Conservation (phyloP, 1,284 basidiomycete species). For the Prillingera fragicola region DNA sequence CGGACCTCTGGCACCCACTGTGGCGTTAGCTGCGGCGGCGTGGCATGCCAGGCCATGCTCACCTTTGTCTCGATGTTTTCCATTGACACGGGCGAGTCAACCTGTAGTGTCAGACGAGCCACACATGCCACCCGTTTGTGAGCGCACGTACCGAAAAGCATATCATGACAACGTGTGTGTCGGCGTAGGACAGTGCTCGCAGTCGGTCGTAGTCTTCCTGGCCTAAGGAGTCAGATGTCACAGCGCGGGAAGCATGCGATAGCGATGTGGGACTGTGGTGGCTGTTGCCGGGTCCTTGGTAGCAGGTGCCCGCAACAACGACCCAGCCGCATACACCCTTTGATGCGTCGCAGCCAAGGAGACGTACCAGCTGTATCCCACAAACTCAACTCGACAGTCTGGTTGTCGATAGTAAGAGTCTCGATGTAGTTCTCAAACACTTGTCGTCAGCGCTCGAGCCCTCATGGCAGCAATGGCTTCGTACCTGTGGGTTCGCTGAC, state of each 20-base stretch:
- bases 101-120: constrained; percentile 50
- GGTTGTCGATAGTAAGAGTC: constrained; percentile 72
- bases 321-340: too few relatives aligned
- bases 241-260: too few relatives aligned
- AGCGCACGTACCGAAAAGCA: constrained; percentile 96
- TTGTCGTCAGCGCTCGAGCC: constrained; percentile 30
- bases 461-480: constrained; percentile 25
- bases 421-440: constrained; percentile 90
- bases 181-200: constrained; percentile 84
- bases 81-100: constrained; percentile 82
- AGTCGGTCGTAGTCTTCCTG: constrained; percentile 95
- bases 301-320: too few relatives aligned
- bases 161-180: constrained; percentile 89
- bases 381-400: constrained; percentile 77
- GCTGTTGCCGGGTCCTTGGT: too few relatives aligned
- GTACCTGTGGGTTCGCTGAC: constrained; percentile 70
- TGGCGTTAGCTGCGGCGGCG: not conserved
- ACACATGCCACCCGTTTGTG: constrained; percentile 38
- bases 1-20: constrained; percentile 48
- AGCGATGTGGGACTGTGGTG: too few relatives aligned
- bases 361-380: constrained; percentile 94
- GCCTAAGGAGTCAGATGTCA: too few relatives aligned
- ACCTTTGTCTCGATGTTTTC: constrained; percentile 92
- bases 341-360: too few relatives aligned
- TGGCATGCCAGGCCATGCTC: constrained; percentile 13